Percentiles rank a stretch among this genome's conserved stretches.
Conservation (phyloP, 2,329 filamentous ascomycete species). For the Plenodomus lindquistii region DNA sequence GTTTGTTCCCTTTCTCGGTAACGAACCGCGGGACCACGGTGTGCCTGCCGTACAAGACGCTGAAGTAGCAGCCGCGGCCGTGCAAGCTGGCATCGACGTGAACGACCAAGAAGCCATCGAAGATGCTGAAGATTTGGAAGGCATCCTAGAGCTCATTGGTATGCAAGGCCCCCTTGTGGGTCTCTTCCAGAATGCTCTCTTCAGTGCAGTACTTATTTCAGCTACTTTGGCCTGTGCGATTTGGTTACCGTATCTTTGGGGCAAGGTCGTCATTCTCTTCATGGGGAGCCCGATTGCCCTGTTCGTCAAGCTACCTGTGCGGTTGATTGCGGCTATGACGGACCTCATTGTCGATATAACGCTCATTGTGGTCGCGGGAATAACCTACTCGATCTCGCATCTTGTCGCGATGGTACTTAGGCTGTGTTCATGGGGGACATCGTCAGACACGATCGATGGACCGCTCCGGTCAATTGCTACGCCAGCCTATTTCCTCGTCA, state of each 20-base stretch:
- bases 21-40: conserved; percentile 33
- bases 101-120: conserved; percentile 73
- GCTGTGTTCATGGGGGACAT: conserved; percentile 20
- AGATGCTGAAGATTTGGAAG: conserved; percentile 90
- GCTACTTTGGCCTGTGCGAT: conserved; percentile 84
- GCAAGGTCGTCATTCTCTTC: conserved; percentile 79
- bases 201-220: conserved; percentile 85
- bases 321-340: conserved; percentile 71
- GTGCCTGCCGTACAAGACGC: conserved; percentile 50
- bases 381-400: conserved; percentile 47
- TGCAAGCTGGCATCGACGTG: conserved; percentile 68
- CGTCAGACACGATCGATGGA: conserved; percentile 20
- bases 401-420: conserved; percentile 29
- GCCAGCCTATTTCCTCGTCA: conserved; percentile 40
- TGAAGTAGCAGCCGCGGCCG: conserved; percentile 67
- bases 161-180: conserved; percentile 92
- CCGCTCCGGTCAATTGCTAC: conserved; percentile 27
- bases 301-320: conserved; percentile 69
- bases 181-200: conserved; percentile 91
- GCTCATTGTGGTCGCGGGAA: conserved; percentile 64
- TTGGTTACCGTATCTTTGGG: conserved; percentile 89
- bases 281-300: conserved; percentile 76
- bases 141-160: conserved; percentile 91
- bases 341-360: conserved; percentile 77
- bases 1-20: conserved; percentile 59